Conservation (phyloP, 805 yeast species). For the Candida caryicola region DNA sequence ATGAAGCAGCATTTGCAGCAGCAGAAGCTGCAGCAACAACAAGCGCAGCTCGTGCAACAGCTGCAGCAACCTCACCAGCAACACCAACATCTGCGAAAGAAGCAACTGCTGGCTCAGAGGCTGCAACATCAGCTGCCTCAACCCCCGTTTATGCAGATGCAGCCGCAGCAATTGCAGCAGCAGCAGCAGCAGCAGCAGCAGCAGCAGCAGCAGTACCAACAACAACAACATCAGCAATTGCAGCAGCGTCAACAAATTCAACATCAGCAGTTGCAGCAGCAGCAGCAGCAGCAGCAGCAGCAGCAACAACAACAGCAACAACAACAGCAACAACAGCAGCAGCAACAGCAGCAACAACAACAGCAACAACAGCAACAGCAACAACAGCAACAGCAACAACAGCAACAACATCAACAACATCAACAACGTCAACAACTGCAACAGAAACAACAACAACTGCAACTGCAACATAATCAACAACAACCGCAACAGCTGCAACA, state of each 20-base stretch:
- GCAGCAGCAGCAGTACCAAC: constrained; percentile 11
- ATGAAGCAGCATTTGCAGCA: too few species aligned
- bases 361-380: constrained; percentile 5
- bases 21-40: constrained; percentile 18
- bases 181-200: constrained; percentile 13
- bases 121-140: too few species aligned
- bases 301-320: constrained; percentile 15
- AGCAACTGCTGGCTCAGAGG: too few species aligned
- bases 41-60: constrained; percentile 18
- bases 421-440: constrained; percentile 20
- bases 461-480: too few species aligned
- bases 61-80: constrained; percentile 14
- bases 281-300: constrained; percentile 10
- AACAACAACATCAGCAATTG: constrained; percentile 8
- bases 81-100: constrained; percentile 10
- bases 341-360: constrained; percentile 21
- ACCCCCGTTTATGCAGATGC: too few species aligned
- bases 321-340: constrained; percentile 19
- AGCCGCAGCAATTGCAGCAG: constrained; percentile 11
- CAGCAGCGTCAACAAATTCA: constrained; percentile 11
- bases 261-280: constrained; percentile 10
- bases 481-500: constrained; percentile 13
- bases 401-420: constrained; percentile 15
- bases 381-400: constrained; percentile 7
- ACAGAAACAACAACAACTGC: constrained; percentile 8